Conservation (phyloP, 768 basidiomycete genomes). For the Pholiota microspora region DNA sequence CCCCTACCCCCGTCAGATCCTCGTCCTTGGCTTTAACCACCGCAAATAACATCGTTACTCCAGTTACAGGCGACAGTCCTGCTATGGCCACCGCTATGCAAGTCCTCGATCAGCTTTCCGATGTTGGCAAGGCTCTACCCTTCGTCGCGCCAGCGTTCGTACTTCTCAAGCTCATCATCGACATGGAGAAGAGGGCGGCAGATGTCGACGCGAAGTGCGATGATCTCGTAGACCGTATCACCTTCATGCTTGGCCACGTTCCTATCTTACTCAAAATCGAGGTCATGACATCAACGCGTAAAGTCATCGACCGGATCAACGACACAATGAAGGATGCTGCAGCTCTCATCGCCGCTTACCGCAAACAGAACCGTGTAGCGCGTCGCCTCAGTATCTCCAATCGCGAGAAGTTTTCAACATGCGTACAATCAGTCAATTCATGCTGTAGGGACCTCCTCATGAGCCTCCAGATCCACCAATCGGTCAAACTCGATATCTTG, state of each 20-base stretch:
- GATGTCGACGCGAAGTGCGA: slow-evolving; percentile 39
- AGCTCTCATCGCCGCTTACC: slow-evolving; percentile 36
- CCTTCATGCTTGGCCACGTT: slow-evolving; percentile 40
- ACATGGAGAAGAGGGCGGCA: slow-evolving; percentile 32
- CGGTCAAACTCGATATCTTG: slow-evolving; percentile 33
- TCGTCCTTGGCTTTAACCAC: not conserved
- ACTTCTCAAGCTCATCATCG: slow-evolving; percentile 38
- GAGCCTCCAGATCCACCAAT: slow-evolving; percentile 42
- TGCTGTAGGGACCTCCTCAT: slow-evolving; percentile 37
- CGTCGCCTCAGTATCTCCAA: slow-evolving; percentile 37
- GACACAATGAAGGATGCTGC: slow-evolving; percentile 36
- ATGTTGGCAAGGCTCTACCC: slow-evolving; percentile 33
- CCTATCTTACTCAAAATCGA: slow-evolving; percentile 31
- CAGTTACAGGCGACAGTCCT: slow-evolving; percentile 18
- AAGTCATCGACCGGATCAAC: slow-evolving; percentile 37
- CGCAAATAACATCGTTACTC: slow-evolving; percentile 17
- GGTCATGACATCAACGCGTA: slow-evolving; percentile 30
- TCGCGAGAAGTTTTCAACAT: slow-evolving; percentile 33
- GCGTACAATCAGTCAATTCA: slow-evolving; percentile 28
- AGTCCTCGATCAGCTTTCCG: slow-evolving; percentile 29
- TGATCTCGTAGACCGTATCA: slow-evolving; percentile 39
- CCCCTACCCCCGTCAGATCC: not conserved
- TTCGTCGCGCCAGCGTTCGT: slow-evolving; percentile 38
- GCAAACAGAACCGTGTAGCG: slow-evolving; percentile 33
- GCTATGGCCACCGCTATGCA: slow-evolving; percentile 28